Conservation (phyloP, 139 green algal genomes). For the Coelastrella sp. region DNA sequence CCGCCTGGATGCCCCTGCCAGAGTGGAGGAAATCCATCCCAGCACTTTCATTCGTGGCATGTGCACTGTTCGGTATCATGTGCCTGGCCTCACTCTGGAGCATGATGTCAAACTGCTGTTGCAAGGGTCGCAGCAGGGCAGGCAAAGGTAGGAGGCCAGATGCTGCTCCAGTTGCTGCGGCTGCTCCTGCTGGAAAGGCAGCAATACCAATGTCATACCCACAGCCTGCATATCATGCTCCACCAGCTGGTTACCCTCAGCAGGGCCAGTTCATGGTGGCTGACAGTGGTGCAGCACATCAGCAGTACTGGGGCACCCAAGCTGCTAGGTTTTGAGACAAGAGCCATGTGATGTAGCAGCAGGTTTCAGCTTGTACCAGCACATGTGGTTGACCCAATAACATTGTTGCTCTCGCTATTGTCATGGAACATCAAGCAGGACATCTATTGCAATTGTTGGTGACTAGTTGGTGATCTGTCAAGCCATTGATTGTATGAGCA, state of each 20-base stretch:
- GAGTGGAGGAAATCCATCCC: slow-evolving; percentile 13
- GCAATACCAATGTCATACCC: neutral
- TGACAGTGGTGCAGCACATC: neutral
- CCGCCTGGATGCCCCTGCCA: neutral
- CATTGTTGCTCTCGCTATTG: no score
- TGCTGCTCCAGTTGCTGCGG: neutral
- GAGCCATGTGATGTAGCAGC: no score
- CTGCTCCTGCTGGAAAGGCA: neutral
- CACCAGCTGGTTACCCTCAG: neutral
- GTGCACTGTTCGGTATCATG: slow-evolving; percentile 30
- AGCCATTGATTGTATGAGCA: no score
- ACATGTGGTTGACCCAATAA: no score
- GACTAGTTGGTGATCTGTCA: no score
- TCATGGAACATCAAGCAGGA: no score
- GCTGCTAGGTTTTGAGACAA: neutral
- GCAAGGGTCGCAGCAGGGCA: neutral
- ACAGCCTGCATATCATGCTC: slow-evolving; percentile 2
- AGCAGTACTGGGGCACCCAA: slow-evolving; percentile 8
- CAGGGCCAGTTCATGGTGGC: slow-evolving; percentile 11
- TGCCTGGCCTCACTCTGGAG: slow-evolving; percentile 3
- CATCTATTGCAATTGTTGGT: no score
- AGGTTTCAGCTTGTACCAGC: no score
- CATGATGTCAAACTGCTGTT: slow-evolving; percentile 29
- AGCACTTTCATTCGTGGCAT: slow-evolving; percentile 5
- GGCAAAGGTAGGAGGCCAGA: slow-evolving; percentile 11